Conservation (phyloP, 176 grass and related monocot species). For the Rhynchospora tenuis region DNA sequence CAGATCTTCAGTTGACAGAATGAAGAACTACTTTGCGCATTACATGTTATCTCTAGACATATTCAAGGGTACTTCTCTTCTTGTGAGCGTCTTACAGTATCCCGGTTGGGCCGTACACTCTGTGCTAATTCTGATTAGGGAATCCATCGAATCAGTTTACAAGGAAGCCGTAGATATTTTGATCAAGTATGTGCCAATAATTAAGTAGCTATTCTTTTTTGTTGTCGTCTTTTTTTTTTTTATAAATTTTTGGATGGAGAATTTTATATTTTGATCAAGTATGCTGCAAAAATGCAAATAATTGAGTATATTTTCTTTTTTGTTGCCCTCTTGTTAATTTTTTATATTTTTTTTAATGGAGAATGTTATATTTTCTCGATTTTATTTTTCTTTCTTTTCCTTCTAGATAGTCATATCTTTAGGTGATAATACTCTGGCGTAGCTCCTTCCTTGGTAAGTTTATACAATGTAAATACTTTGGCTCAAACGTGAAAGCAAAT, state of each 20-base stretch:
- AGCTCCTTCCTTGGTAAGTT: neutral
- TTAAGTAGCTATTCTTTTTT: neutral
- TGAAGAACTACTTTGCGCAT: too few species aligned
- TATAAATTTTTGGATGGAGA: neutral
- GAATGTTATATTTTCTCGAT: too few species aligned
- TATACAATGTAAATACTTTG: neutral
- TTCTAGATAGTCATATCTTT: neutral
- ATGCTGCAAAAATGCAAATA: too few species aligned
- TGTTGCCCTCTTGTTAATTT: too few species aligned
- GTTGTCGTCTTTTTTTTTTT: neutral
- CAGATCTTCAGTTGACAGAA: too few species aligned
- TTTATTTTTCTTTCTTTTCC: neutral
- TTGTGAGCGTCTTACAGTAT: conserved; percentile 20
- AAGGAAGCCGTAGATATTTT: conserved; percentile 13
- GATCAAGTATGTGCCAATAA: neutral
- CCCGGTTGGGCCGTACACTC: conserved; percentile 17
- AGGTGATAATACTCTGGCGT: neutral
- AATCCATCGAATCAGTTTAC: neutral
- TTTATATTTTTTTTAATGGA: too few species aligned
- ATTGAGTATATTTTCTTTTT: too few species aligned
- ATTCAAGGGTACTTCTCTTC: conserved; percentile 28
- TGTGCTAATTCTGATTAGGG: neutral
- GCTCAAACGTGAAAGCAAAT: neutral
- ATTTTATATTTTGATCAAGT: too few species aligned
- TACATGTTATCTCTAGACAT: conserved; percentile 8